These are phyloP conservation scores for Schizosaccharomyces osmophilus DNA, from an alignment of 805 yeast species.

Conservation along the genomic window DNA sequence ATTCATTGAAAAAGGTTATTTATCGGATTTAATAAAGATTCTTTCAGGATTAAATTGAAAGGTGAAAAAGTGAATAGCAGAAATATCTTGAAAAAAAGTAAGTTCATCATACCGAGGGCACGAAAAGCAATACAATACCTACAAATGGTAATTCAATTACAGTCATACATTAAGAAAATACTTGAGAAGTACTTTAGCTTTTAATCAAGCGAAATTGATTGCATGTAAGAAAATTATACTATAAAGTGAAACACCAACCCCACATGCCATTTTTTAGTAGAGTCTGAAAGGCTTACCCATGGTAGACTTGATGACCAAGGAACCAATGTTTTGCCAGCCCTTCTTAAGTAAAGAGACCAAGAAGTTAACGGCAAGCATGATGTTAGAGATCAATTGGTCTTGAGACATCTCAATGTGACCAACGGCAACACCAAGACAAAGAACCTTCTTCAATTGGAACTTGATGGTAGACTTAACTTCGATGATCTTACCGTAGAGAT, in stretches of 20 bases:
- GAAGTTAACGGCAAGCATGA: constrained; percentile 96
- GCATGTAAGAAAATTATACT: no score
- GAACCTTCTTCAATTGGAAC: constrained; percentile 99
- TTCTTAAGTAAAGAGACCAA: constrained; percentile 96
- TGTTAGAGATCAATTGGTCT: constrained; percentile 86
- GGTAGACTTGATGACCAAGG: constrained; percentile 93
- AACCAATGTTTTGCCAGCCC: constrained; percentile 99
- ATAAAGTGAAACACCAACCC: not conserved
- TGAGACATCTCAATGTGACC: constrained; percentile 99
- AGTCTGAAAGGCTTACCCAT: constrained; percentile 99
- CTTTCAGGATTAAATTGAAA: no score
- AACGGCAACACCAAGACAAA: constrained; percentile 97
- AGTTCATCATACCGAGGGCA: no score
- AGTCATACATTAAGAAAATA: no score
- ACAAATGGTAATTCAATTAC: no score
- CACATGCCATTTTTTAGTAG: constrained; percentile 31
- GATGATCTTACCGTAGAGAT: constrained; percentile 78
- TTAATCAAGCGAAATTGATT: no score
- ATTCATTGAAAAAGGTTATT: no score
- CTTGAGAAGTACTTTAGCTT: not conserved
- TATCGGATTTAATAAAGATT: no score
- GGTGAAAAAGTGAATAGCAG: no score
- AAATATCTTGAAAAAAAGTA: no score
- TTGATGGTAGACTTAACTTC: constrained; percentile 98
- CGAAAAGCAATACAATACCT: no score